Evolutionary conservation across 1,284 basidiomycete species (phyloP).

Genomic region (Xerocomus tenax): DNA sequence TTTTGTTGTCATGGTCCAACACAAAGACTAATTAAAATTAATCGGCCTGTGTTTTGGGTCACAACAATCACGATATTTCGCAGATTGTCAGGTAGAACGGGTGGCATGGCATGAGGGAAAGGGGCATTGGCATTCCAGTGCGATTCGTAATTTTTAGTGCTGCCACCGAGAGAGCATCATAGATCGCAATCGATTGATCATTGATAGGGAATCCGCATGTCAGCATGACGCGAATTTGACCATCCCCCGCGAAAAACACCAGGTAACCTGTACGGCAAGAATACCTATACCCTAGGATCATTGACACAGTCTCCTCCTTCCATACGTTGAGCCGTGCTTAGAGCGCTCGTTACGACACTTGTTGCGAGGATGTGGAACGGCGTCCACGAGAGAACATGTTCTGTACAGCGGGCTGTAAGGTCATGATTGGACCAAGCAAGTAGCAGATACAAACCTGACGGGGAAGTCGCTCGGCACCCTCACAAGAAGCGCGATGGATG

Average conservation of each 20-base stretch:
- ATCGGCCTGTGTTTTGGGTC: no score
- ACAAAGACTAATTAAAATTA: no score
- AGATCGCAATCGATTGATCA: no score
- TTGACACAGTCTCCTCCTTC: conserved; percentile 37
- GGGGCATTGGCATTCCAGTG: no score
- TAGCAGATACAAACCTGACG: conserved; percentile 34
- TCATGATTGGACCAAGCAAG: neutral
- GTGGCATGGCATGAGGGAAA: neutral
- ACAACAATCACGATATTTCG: neutral
- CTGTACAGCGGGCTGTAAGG: conserved; percentile 19
- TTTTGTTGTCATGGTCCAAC: no score
- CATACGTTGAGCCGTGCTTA: conserved; percentile 58
- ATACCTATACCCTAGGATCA: conserved; percentile 17
- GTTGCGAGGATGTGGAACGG: conserved; percentile 53
- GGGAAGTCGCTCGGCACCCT: conserved; percentile 49
- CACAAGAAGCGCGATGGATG: conserved; percentile 70
- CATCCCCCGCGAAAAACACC: conserved; percentile 12
- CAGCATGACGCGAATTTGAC: neutral
- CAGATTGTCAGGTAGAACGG: neutral
- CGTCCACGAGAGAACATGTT: conserved; percentile 40
- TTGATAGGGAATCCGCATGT: neutral
- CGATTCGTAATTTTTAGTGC: neutral
- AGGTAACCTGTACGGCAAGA: conserved; percentile 8
- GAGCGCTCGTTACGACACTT: conserved; percentile 62
- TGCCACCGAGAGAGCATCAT: neutral